These are phyloP conservation scores for Puccinia coronata DNA, from an alignment of 1,284 basidiomycete species.

Conservation along the genomic window DNA sequence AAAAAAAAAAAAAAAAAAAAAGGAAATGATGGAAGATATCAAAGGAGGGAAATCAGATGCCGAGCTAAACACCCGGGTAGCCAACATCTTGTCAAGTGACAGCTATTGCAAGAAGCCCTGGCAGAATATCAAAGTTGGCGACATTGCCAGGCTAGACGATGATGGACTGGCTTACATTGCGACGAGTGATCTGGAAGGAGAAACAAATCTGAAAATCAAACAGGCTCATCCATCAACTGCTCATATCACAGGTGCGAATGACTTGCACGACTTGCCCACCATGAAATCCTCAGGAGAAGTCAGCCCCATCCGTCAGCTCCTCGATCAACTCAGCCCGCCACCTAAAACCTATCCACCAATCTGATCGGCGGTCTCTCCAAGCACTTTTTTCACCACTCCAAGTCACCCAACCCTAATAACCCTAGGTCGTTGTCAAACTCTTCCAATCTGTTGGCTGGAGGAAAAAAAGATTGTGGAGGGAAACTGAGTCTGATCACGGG, in stretches of 20 bases:
- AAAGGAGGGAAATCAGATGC: conserved; percentile 95
- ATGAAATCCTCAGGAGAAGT: neutral
- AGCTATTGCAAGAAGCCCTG: conserved; percentile 78
- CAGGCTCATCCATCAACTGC: conserved; percentile 85
- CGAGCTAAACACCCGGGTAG: conserved; percentile 80
- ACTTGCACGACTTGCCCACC: neutral
- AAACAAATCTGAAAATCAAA: conserved; percentile 99
- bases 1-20: too few relatives aligned
- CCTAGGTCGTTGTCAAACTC: neutral
- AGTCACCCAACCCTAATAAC: neutral
- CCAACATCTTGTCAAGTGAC: conserved; percentile 71
- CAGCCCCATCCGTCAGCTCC: neutral
- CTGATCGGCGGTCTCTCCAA: conserved; percentile 9
- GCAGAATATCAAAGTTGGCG: conserved; percentile 86
- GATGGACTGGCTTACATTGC: conserved; percentile 85
- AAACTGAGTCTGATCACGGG: conserved; percentile 11
- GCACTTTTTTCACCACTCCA: neutral
- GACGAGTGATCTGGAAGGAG: conserved; percentile 96
- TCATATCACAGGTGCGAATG: conserved; percentile 63
- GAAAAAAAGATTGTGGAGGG: neutral
- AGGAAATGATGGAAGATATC: conserved; percentile 87
- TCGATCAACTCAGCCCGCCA: neutral
- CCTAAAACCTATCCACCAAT: neutral
- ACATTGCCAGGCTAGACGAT: conserved; percentile 84
- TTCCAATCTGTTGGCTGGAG: neutral